phyloP scores from a whole-genome alignment of 805 yeast genomes.

The Schwanniomyces yamadae region DNA sequence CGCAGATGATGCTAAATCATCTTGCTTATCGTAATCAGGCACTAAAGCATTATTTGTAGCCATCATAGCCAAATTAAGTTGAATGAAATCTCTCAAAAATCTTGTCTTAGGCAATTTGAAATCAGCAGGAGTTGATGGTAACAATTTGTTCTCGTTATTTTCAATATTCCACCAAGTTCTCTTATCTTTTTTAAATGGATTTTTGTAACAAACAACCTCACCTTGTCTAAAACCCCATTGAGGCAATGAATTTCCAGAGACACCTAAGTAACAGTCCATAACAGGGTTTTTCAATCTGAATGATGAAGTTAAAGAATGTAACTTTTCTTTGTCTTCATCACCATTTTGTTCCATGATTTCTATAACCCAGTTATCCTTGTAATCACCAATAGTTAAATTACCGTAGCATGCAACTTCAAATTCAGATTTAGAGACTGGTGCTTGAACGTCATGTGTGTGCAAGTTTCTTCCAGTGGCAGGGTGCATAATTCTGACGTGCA shows the following conservation, averaged over 20 bases:
- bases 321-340: conserved; percentile 47
- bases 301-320: conserved; percentile 83
- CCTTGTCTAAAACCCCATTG: conserved; percentile 98
- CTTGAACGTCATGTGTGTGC: conserved; percentile 67
- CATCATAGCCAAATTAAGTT: conserved; percentile 77
- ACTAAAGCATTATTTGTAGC: conserved; percentile 80
- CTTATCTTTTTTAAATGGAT: conserved; percentile 71
- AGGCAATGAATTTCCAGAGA: conserved; percentile 80
- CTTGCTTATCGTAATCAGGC: conserved; percentile 71
- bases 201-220: conserved; percentile 79
- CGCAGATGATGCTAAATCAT: conserved; percentile 68
- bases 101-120: conserved; percentile 71
- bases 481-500: conserved; percentile 61
- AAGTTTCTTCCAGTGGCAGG: conserved; percentile 61
- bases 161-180: conserved; percentile 90
- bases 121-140: conserved; percentile 60
- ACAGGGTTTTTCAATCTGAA: conserved; percentile 69
- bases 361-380: conserved; percentile 73
- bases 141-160: conserved; percentile 56
- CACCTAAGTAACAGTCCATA: conserved; percentile 81
- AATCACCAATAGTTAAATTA: conserved; percentile 60
- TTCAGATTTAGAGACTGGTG: conserved; percentile 55
- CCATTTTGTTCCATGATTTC: conserved; percentile 65
- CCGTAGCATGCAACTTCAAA: conserved; percentile 77
- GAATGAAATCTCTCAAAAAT: conserved; percentile 68